Evolutionary conservation across 2,329 filamentous ascomycete species (phyloP).

Genomic region (Colletotrichum truncatum): DNA sequence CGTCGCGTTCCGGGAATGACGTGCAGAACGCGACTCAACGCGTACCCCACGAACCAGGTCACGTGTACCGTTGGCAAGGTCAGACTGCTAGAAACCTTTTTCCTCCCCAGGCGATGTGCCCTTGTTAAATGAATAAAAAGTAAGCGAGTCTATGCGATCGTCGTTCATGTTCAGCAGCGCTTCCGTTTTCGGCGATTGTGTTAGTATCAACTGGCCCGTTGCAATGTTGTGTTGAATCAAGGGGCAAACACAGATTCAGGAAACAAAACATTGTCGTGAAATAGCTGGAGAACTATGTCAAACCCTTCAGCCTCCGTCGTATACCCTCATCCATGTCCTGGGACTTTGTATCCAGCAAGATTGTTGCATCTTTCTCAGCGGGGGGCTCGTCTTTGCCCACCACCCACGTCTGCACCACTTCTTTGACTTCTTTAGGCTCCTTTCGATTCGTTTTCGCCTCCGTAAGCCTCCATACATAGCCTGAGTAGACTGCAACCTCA

Average conservation of each 20-base stretch:
- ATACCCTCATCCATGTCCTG: conserved; percentile 21
- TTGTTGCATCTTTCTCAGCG: background rate
- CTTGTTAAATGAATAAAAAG: no score
- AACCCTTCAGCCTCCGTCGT: conserved; percentile 14
- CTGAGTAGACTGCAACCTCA: conserved; percentile 80
- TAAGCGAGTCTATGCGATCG: no score
- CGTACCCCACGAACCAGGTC: background rate
- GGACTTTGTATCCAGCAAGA: conserved; percentile 12
- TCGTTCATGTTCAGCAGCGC: no score
- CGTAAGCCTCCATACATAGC: conserved; percentile 76
- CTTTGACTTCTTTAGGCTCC: conserved; percentile 69
- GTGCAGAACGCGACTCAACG: background rate
- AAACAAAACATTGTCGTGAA: no score
- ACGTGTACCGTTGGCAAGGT: background rate
- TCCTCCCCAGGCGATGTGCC: no score
- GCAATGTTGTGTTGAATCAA: no score
- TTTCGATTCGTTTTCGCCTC: conserved; percentile 73
- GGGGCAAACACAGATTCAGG: no score
- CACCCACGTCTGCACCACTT: conserved; percentile 79
- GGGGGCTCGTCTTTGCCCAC: conserved; percentile 51
- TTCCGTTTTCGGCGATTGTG: no score
- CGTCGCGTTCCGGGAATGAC: background rate
- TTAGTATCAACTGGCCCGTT: no score
- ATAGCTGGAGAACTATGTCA: no score
- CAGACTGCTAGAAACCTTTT: no score